Evolutionary conservation across 331 rosid species (phyloP).

Genomic region (Rhamnella rubrinervis): DNA sequence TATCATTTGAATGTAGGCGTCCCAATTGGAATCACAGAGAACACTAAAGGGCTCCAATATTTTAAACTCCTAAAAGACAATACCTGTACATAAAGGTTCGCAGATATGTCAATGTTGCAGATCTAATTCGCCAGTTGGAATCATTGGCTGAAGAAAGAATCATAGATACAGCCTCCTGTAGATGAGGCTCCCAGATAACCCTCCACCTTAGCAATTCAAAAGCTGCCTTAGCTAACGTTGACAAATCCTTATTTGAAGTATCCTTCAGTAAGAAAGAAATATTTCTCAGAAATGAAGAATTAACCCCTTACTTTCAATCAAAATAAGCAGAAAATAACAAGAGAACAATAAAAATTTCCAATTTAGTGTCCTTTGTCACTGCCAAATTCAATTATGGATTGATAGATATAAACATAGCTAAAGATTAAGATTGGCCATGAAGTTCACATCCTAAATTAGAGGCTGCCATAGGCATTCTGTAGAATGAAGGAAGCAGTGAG

Average conservation of each 20-base stretch:
- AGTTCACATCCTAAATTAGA: too few species aligned
- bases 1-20: not conserved
- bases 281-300: slow-evolving; percentile 29
- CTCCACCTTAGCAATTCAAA: slow-evolving; percentile 94
- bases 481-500: too few species aligned
- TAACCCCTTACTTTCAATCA: slow-evolving; percentile 5
- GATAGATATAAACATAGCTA: too few species aligned
- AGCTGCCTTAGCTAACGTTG: slow-evolving; percentile 85
- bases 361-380: too few species aligned
- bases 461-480: too few species aligned
- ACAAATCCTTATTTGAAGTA: slow-evolving; percentile 95
- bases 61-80: slow-evolving; percentile 14
- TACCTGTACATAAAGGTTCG: slow-evolving; percentile 98
- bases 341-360: not conserved
- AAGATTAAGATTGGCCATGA: too few species aligned
- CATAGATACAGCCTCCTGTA: slow-evolving; percentile 71
- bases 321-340: not conserved
- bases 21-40: not conserved
- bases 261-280: slow-evolving; percentile 57
- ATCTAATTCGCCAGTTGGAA: slow-evolving; percentile 92
- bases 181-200: slow-evolving; percentile 80
- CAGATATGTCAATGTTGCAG: slow-evolving; percentile 88
- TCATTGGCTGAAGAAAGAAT: slow-evolving; percentile 86
- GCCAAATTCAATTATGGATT: too few species aligned
- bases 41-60: not conserved